Evolutionary conservation across 2,329 filamentous ascomycete genomes (phyloP).

Genomic region (Teratosphaeria viscida): DNA sequence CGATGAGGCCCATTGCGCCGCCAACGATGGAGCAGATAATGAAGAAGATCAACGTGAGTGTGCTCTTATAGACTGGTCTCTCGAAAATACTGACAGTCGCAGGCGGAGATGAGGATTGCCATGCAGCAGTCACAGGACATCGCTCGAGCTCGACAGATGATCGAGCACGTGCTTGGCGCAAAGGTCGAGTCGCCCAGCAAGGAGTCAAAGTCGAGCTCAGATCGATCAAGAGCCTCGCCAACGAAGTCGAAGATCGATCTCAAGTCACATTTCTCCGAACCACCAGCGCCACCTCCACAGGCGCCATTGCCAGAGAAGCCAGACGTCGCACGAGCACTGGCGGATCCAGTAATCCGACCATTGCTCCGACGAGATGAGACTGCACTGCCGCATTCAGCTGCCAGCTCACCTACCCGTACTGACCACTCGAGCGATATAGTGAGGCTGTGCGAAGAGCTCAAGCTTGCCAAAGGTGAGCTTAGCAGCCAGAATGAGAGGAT

Average conservation of each 20-base stretch:
- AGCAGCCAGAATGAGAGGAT: conserved; percentile 72
- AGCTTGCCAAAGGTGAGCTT: conserved; percentile 73
- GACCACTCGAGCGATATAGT: conserved; percentile 64
- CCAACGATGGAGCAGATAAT: conserved; percentile 92
- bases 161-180: conserved; percentile 64
- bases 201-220: conserved; percentile 37
- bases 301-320: conserved; percentile 91
- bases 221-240: conserved; percentile 34
- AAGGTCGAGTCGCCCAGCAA: conserved; percentile 41
- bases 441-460: conserved; percentile 73
- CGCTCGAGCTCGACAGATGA: conserved; percentile 68
- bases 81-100: conserved; percentile 1
- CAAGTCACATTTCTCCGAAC: conserved; percentile 81
- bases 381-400: conserved; percentile 52
- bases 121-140: conserved; percentile 81
- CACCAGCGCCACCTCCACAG: conserved; percentile 84
- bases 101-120: conserved; percentile 86
- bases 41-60: conserved; percentile 69
- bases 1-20: conserved; percentile 48
- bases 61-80: conserved; percentile 12
- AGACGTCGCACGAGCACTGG: conserved; percentile 48
- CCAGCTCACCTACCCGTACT: conserved; percentile 48
- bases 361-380: conserved; percentile 66
- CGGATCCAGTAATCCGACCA: conserved; percentile 39
- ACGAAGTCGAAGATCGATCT: conserved; percentile 59